Evolutionary conservation across 78 protist genomes (phyloP).

Genomic region (Dictyostelium discoideum): DNA sequence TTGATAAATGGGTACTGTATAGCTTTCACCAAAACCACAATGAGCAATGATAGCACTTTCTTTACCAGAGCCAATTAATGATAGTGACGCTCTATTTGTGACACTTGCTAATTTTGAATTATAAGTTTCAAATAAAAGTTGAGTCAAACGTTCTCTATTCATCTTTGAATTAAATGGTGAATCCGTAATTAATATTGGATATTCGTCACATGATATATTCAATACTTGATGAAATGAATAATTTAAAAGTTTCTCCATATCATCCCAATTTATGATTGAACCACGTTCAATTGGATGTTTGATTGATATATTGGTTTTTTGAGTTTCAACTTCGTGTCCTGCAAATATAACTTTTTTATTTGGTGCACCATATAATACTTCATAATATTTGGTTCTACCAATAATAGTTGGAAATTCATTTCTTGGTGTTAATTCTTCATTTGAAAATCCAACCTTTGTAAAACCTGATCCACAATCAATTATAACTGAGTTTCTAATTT

Average conservation of each 20-base stretch:
- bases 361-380: neutral
- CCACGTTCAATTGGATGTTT: constrained; percentile 77
- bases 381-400: neutral
- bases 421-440: neutral
- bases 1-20: constrained; percentile 91
- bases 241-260: neutral
- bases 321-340: neutral
- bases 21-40: constrained; percentile 87
- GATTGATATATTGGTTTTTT: neutral
- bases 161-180: neutral
- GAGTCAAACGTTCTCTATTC: neutral
- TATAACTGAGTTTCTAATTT: neutral
- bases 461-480: neutral
- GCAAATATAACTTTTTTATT: neutral
- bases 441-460: neutral
- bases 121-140: neutral
- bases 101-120: constrained; percentile 71
- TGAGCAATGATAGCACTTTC: constrained; percentile 91
- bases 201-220: neutral
- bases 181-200: neutral
- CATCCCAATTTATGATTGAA: neutral
- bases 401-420: neutral
- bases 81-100: constrained; percentile 71
- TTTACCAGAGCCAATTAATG: constrained; percentile 91
- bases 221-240: neutral